Base-by-base conservation (phyloP, 2,329 filamentous ascomycete species). In the Apiospora arundinis region DNA sequence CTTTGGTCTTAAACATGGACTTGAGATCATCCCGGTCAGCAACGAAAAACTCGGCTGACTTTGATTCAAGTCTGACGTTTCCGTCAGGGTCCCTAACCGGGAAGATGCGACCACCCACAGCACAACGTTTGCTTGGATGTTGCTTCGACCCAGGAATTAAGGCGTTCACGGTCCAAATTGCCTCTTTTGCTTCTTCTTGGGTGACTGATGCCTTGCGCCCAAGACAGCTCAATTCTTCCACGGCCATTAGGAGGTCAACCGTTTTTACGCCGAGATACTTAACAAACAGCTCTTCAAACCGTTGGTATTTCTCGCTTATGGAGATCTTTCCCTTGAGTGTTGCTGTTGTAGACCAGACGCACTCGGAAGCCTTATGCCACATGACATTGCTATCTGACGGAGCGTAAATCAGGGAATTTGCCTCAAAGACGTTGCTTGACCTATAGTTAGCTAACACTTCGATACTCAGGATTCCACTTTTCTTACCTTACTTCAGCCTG, bases 321-420 rank as follows among this genome's bases (percentile, higher is more conserved):
- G 75, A 72, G 0, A 75, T 70, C 65, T 73, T 78, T 2, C 77
- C 80, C 2, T 66, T 72, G 4, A 82, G 78, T 3, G 72, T 72
- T 2, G 79, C 76, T 0, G 77, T 74, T 37, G 76, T 79, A 0
- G 80, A 81, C 81, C 81, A 83, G 0, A 83, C 71, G 69, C 81
- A 83, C 21, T 82, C 70, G 0, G 73, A 72, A 0, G 73, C 48
- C 1, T 73, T 78, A 56, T 79, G 73, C 81, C 81, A 83, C 21
- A 71, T 69, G 5, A 0, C 4, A n/a, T 37, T 25, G 16, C 21
- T 25, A 6, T 37, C 52, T 32, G 25, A 21, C 16, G 25, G 52
- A 14, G 28, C 52, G 16, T 60, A 60, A 25, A 60, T 37, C 2
- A 60, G 52, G 9, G 52, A 25, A 28, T 28, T 14, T 1, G 14